phyloP scores from a whole-genome alignment of 2,329 filamentous ascomycete genomes.

The Arthrobotrys megalospora region DNA sequence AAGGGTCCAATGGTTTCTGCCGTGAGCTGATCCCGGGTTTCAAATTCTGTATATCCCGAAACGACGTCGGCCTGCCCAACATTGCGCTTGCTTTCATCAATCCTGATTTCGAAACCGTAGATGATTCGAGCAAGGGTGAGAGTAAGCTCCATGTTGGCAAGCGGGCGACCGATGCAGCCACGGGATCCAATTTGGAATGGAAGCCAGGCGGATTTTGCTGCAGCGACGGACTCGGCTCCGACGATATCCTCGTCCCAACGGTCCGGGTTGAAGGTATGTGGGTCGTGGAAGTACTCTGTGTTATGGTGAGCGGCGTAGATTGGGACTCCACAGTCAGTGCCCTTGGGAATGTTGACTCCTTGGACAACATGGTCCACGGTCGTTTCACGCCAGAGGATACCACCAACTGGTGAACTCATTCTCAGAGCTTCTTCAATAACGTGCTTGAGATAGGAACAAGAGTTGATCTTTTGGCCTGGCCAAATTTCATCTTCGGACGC shows the following conservation, averaged over 20 bases:
- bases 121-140: conserved; percentile 75
- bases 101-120: conserved; percentile 68
- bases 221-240: conserved; percentile 68
- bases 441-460: conserved; percentile 75
- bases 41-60: conserved; percentile 34
- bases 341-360: conserved; percentile 72
- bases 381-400: conserved; percentile 75
- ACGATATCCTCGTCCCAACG: conserved; percentile 70
- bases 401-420: conserved; percentile 75
- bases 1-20: conserved; percentile 80
- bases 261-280: conserved; percentile 76
- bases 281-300: conserved; percentile 74
- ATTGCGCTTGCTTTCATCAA: conserved; percentile 62
- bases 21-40: conserved; percentile 77
- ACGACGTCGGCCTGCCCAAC: conserved; percentile 46
- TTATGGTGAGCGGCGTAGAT: conserved; percentile 81
- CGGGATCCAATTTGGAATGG: conserved; percentile 80
- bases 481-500: conserved; percentile 72
- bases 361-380: conserved; percentile 69
- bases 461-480: conserved; percentile 71
- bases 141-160: conserved; percentile 78
- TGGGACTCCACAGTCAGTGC: conserved; percentile 76
- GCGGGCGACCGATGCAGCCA: conserved; percentile 80
- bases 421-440: conserved; percentile 79
- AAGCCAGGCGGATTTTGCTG: conserved; percentile 79